Percentiles rank a stretch among this genome's conserved stretches.
phyloP scores from a whole-genome alignment of 495 filamentous ascomycete genomes.

The Melanomma pulvis-pyrius region DNA sequence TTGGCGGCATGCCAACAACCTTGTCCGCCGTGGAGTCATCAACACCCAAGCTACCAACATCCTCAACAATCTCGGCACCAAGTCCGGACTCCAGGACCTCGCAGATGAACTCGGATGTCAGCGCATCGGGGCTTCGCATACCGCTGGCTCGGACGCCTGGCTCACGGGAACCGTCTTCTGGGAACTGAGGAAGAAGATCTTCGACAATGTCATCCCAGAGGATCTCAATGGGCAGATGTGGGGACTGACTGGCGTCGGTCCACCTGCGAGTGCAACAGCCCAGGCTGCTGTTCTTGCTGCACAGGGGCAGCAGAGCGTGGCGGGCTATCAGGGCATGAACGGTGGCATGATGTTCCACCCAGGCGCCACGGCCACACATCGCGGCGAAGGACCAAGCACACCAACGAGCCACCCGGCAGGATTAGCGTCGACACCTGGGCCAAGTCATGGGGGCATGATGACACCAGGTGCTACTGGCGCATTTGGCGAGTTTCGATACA shows the following conservation, averaged over 20 bases:
- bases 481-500: conserved; percentile 35
- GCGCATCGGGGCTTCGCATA: conserved; percentile 81
- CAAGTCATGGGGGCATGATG: conserved; percentile 30
- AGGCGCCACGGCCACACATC: conserved; percentile 10
- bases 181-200: conserved; percentile 63
- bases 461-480: conserved; percentile 24
- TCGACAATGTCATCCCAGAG: conserved; percentile 81
- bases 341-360: conserved; percentile 27
- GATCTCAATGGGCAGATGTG: conserved; percentile 92
- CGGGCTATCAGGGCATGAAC: conserved; percentile 21
- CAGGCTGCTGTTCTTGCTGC: conserved; percentile 45
- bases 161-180: conserved; percentile 68
- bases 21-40: conserved; percentile 55
- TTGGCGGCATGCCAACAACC: conserved; percentile 78
- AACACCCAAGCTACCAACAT: conserved; percentile 62
- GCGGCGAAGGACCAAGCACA: conserved; percentile 40
- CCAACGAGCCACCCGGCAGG: conserved; percentile 45
- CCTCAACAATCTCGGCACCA: conserved; percentile 76
- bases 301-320: conserved; percentile 20
- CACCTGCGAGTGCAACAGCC: conserved; percentile 50
- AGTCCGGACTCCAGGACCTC: conserved; percentile 87
- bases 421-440: conserved; percentile 37
- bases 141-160: conserved; percentile 87
- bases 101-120: conserved; percentile 90
- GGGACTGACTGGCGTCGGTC: conserved; percentile 73